Percentiles rank a stretch among this genome's conserved stretches.
Evolutionary conservation across 495 filamentous ascomycete species (phyloP).

Genomic region (Massariosphaeria phaeospora): DNA sequence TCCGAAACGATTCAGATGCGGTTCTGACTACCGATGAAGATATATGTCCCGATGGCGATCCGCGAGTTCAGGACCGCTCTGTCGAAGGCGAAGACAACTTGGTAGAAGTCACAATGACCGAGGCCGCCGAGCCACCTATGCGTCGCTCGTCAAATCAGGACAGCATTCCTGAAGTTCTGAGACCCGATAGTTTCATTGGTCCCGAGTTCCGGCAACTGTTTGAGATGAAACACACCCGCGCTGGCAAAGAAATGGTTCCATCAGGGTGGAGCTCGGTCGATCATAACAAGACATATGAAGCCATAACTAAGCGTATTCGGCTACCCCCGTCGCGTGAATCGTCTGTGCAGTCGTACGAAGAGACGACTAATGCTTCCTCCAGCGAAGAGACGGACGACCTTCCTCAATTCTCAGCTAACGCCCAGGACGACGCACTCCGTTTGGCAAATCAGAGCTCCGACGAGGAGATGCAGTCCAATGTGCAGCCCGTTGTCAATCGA

Average conservation of each 20-base stretch:
- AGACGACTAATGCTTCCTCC: slow-evolving; percentile 17
- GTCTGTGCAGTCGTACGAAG: slow-evolving; percentile 36
- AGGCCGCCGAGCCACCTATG: slow-evolving; percentile 45
- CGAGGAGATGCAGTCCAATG: slow-evolving; percentile 22
- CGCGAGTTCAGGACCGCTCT: slow-evolving; percentile 66
- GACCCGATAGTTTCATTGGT: slow-evolving; percentile 48
- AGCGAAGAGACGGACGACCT: slow-evolving; percentile 28
- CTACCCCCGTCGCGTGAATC: slow-evolving; percentile 35
- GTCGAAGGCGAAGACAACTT: slow-evolving; percentile 87
- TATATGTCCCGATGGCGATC: slow-evolving; percentile 61
- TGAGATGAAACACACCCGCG: slow-evolving; percentile 56
- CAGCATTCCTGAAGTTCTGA: slow-evolving; percentile 45
- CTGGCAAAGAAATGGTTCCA: slow-evolving; percentile 53
- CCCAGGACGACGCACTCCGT: slow-evolving; percentile 7
- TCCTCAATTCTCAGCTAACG: slow-evolving; percentile 22
- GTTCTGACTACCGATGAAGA: slow-evolving; percentile 70
- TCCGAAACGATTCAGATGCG: slow-evolving; percentile 63
- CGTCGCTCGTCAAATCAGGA: slow-evolving; percentile 34
- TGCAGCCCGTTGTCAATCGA: slow-evolving; percentile 4
- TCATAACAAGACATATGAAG: slow-evolving; percentile 52
- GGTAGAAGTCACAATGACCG: slow-evolving; percentile 83
- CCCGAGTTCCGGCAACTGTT: slow-evolving; percentile 64
- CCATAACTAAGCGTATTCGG: slow-evolving; percentile 52
- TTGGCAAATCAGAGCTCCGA: slow-evolving; percentile 26
- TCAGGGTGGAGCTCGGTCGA: slow-evolving; percentile 56